Conservation (phyloP, 345 rosid species). For the Lagerstroemia speciosa region DNA sequence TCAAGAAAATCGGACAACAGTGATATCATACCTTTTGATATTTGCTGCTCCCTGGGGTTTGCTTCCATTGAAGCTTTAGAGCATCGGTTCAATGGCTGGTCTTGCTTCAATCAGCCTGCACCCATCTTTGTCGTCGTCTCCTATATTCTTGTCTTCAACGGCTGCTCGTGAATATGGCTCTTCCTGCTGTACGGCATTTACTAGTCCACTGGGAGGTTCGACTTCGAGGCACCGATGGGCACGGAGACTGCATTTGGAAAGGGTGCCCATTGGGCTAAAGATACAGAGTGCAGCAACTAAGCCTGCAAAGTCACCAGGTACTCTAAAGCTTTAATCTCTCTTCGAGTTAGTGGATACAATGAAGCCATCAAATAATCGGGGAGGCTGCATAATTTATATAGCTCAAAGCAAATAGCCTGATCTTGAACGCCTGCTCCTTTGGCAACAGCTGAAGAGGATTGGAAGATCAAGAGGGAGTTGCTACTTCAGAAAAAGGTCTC, state of each 20-base stretch:
- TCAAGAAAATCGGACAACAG: constrained; percentile 1
- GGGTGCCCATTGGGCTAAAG: constrained; percentile 22
- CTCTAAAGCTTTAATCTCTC: background rate
- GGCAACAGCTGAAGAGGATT: constrained; percentile 85
- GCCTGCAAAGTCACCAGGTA: constrained; percentile 87
- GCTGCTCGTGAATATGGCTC: constrained; percentile 12
- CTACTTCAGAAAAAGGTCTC: constrained; percentile 75
- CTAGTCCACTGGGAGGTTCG: constrained; percentile 14
- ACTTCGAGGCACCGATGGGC: constrained; percentile 14
- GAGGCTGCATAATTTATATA: background rate
- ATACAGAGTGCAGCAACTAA: constrained; percentile 63
- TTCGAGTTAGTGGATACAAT: background rate
- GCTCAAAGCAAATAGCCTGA: background rate
- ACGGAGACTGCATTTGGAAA: constrained; percentile 12
- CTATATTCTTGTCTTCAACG: constrained; percentile 21
- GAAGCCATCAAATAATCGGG: background rate
- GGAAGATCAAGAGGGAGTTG: constrained; percentile 77
- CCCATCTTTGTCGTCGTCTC: constrained; percentile 30
- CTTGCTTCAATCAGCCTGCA: constrained; percentile 39
- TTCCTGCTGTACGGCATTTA: constrained; percentile 4
- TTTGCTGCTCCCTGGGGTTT: background rate
- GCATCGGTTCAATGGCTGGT: constrained; percentile 37
- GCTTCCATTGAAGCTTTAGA: background rate
- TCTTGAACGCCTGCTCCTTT: background rate
- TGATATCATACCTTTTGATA: constrained; percentile 1